Percentiles rank a stretch among this genome's conserved stretches.
phyloP scores from a whole-genome alignment of 148 eudicot species.

The Rhododendron griersonianum region DNA sequence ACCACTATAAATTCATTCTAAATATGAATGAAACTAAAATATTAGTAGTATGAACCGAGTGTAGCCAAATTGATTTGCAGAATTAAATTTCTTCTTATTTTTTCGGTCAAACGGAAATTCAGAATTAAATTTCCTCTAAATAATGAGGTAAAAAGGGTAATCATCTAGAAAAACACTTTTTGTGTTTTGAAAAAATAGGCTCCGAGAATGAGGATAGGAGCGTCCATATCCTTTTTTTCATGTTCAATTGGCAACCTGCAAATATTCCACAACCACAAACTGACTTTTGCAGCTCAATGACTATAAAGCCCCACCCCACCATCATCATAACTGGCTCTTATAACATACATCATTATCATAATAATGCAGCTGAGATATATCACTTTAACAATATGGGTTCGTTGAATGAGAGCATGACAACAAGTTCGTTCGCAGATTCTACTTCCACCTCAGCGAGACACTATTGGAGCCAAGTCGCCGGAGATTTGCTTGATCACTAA shows the following conservation, averaged over 20 bases:
- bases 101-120: too few species aligned
- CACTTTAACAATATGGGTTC: neutral
- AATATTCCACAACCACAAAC: slow-evolving; percentile 1
- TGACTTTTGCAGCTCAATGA: neutral
- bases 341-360: neutral
- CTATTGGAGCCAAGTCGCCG: neutral
- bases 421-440: neutral
- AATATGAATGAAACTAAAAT: neutral
- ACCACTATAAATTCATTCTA: neutral
- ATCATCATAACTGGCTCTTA: neutral
- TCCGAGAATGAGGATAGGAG: neutral
- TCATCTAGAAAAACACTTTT: neutral
- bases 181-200: neutral
- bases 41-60: neutral
- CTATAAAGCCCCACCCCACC: neutral
- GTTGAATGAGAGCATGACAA: neutral
- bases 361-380: neutral
- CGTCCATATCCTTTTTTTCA: neutral
- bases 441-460: neutral
- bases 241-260: neutral
- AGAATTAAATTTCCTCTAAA: neutral
- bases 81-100: neutral
- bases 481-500: neutral
- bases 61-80: neutral
- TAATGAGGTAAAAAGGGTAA: neutral